These are phyloP conservation scores for Actinomucor elegans DNA, from an alignment of 371 early-diverging fungal species.

Conservation along the genomic window DNA sequence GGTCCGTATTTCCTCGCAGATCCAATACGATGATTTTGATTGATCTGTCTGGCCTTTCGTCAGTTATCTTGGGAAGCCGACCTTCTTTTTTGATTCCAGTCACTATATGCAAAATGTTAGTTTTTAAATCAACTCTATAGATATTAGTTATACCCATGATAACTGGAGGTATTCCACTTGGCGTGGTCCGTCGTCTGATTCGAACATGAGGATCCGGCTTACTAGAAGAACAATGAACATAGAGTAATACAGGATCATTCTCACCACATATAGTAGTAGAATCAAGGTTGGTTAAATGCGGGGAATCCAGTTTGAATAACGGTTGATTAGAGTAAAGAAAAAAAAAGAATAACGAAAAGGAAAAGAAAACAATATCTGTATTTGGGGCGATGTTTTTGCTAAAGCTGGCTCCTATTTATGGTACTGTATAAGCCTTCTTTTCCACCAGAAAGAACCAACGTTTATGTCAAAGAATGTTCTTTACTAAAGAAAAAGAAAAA, in stretches of 20 bases:
- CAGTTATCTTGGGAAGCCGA: conserved; percentile 9
- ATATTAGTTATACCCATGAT: conserved; percentile 48
- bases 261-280: conserved; percentile 22
- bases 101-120: conserved; percentile 3
- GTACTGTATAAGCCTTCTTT: too few species aligned
- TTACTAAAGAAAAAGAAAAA: too few species aligned
- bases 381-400: neutral
- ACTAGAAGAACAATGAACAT: conserved; percentile 32
- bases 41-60: conserved; percentile 15
- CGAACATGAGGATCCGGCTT: conserved; percentile 36
- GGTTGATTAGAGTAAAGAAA: neutral
- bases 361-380: neutral
- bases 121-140: neutral
- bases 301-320: conserved; percentile 16
- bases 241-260: conserved; percentile 34
- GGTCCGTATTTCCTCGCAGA: conserved; percentile 13
- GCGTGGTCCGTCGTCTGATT: conserved; percentile 36
- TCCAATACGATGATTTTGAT: conserved; percentile 18
- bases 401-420: neutral
- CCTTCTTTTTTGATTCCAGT: conserved; percentile 21
- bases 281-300: conserved; percentile 10
- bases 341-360: conserved; percentile 1
- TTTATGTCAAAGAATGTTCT: too few species aligned
- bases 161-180: conserved; percentile 34
- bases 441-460: too few species aligned